Base-by-base conservation (phyloP, 768 basidiomycete genomes). In the Leccinum olivaceopallidum region DNA sequence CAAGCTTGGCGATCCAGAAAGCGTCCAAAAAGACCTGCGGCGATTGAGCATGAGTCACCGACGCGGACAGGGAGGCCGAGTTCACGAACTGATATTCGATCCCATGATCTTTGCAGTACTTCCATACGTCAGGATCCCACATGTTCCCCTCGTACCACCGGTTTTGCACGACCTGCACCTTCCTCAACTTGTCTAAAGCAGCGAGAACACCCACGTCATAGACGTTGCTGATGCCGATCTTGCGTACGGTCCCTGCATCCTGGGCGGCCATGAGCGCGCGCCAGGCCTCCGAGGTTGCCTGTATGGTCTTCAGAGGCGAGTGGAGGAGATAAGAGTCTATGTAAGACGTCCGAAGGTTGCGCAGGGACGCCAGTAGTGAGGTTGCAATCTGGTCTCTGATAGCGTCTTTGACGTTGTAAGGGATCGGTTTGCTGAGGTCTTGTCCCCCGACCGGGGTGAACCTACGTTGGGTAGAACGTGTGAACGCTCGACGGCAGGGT, bases 241-340 rank as follows among this genome's bases (percentile, higher is more conserved):
- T 70, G 61, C 76, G 78, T 12, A 88, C 83, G 60, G 81, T 83
- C 13, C 89, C 90, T 53, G 83, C 80, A 60, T 87, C 83, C 63
- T 89, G 87, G 56, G 90, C 76, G 3, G 74, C 68, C 36, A 85
- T 80, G 8, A 94, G 81, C 0, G 79, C 77, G 10, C 75, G 76
- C 85, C 90, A 93, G 0, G 92, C 92, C 63, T 85, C 82, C 37
- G 89, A 68, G 1, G 89, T 93, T 58, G 82, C 75, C 22, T 81
- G 76, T 16, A 80, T 71, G 0, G 83, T 87, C 2, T 73, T 78
- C 51, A 92, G 71, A 2, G 92, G 92, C 0, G 88, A 88, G 69
- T 95, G 93, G 6, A 95, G 80, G 55, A 94, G 76, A 62, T 91
- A 88, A 62, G 86, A 85, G 69, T 94, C 93, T 57, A 95, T 74